Percentiles rank a stretch among this genome's conserved stretches.
Conservation (phyloP, 176 grass and related monocot species). For the Guadua angustifolia region DNA sequence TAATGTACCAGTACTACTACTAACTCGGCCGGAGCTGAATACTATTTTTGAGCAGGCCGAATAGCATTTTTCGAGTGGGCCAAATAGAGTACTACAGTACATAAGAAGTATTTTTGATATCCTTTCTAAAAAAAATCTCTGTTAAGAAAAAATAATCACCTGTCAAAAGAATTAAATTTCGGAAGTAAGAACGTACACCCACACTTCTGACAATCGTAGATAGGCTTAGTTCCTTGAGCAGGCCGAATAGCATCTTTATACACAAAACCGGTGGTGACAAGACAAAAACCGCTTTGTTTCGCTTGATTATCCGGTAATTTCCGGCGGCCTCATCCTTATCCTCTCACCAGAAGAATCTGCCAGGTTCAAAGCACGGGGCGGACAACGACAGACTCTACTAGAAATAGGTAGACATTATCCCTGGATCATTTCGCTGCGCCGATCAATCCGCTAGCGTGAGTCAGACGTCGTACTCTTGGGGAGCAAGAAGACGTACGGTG, state of each 20-base stretch:
- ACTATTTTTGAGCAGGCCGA: too few species aligned
- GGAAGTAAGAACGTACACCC: too few species aligned
- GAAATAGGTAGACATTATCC: not conserved
- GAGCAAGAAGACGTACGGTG: conserved; percentile 2
- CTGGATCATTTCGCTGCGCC: not conserved
- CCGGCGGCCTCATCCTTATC: conserved; percentile 46
- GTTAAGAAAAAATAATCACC: too few species aligned
- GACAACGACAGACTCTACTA: not conserved
- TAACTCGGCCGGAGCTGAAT: too few species aligned
- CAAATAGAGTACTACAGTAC: too few species aligned
- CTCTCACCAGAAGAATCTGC: conserved; percentile 3
- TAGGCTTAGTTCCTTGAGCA: too few species aligned
- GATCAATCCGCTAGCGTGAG: not conserved
- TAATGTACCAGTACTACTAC: too few species aligned
- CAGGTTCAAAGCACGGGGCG: not conserved
- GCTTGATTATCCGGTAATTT: not conserved
- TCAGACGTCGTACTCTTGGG: conserved; percentile 11
- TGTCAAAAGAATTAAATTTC: too few species aligned
- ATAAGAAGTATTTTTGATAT: too few species aligned
- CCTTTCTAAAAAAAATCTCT: too few species aligned
- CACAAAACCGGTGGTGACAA: not conserved
- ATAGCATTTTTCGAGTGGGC: too few species aligned
- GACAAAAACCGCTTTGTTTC: not conserved
- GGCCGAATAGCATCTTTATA: not conserved
- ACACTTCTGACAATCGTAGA: too few species aligned